These are phyloP conservation scores for Populus simonii DNA, from an alignment of 345 rosid genomes.

Conservation along the genomic window DNA sequence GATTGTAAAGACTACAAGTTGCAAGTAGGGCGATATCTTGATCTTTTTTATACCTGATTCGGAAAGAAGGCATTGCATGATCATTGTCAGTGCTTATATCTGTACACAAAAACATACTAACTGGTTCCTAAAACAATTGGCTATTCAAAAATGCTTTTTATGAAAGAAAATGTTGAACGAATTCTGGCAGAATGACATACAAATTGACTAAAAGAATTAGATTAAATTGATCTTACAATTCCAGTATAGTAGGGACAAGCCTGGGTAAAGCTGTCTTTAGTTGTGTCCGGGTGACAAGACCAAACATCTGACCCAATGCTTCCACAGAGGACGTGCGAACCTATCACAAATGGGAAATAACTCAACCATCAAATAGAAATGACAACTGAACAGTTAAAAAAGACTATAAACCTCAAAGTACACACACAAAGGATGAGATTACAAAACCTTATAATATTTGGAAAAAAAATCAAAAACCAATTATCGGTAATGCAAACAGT, in stretches of 20 bases:
- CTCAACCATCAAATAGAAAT: neutral
- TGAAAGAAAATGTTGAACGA: neutral
- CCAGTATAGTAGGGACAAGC: slow-evolving; percentile 82
- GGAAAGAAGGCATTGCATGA: slow-evolving; percentile 11
- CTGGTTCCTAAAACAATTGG: neutral
- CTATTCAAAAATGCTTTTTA: neutral
- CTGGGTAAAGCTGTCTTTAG: slow-evolving; percentile 89
- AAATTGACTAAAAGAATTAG: neutral
- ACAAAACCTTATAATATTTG: too few species aligned
- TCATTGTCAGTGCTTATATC: slow-evolving; percentile 1
- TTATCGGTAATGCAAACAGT: too few species aligned
- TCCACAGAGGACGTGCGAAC: slow-evolving; percentile 85
- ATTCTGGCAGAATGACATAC: neutral
- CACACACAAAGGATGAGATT: too few species aligned
- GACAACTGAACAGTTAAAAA: neutral
- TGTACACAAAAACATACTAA: neutral
- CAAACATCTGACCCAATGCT: slow-evolving; percentile 97
- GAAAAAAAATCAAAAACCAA: too few species aligned
- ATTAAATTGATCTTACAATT: slow-evolving; percentile 56
- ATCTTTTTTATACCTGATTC: slow-evolving; percentile 75
- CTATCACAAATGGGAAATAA: slow-evolving; percentile 43
- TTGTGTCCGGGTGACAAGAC: slow-evolving; percentile 76
- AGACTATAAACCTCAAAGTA: too few species aligned
- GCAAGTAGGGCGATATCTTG: slow-evolving; percentile 79
- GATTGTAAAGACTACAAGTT: slow-evolving; percentile 75